Evolutionary conservation across 768 basidiomycete genomes (phyloP).

Genomic region (Rossbeevera mucosa): DNA sequence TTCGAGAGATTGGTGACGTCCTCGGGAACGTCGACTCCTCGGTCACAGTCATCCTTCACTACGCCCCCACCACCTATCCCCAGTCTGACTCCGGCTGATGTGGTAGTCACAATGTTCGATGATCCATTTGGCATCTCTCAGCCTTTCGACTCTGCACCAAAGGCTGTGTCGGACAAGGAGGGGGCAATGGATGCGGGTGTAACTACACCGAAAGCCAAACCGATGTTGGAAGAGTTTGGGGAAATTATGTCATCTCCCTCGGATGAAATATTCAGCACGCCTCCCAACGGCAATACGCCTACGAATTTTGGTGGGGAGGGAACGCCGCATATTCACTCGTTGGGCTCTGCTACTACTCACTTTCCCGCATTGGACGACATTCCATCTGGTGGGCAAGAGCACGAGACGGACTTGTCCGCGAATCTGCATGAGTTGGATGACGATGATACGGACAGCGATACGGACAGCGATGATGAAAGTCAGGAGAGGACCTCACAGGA

Average conservation of each 20-base stretch:
- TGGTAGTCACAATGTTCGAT: conserved; percentile 17
- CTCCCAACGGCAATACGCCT: conserved; percentile 43
- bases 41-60: conserved; percentile 57
- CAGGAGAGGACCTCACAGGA: conserved; percentile 26
- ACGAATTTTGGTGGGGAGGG: conserved; percentile 9
- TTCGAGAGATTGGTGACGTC: conserved; percentile 69
- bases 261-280: conserved; percentile 56
- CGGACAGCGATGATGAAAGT: conserved; percentile 44
- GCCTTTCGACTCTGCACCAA: conserved; percentile 15
- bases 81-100: conserved; percentile 12
- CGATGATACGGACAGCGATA: conserved; percentile 52
- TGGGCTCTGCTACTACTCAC: conserved; percentile 24
- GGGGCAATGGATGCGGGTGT: conserved; percentile 13
- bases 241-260: conserved; percentile 29
- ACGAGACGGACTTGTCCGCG: conserved; percentile 50
- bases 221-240: conserved; percentile 11
- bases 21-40: conserved; percentile 36
- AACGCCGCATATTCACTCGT: conserved; percentile 19
- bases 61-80: conserved; percentile 36
- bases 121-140: conserved; percentile 54
- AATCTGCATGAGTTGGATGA: conserved; percentile 55
- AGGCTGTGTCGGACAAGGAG: conserved; percentile 19
- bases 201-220: conserved; percentile 18
- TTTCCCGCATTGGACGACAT: conserved; percentile 39
- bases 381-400: conserved; percentile 27